Conservation (phyloP, 2,329 filamentous ascomycete genomes). For the Fusarium udum region DNA sequence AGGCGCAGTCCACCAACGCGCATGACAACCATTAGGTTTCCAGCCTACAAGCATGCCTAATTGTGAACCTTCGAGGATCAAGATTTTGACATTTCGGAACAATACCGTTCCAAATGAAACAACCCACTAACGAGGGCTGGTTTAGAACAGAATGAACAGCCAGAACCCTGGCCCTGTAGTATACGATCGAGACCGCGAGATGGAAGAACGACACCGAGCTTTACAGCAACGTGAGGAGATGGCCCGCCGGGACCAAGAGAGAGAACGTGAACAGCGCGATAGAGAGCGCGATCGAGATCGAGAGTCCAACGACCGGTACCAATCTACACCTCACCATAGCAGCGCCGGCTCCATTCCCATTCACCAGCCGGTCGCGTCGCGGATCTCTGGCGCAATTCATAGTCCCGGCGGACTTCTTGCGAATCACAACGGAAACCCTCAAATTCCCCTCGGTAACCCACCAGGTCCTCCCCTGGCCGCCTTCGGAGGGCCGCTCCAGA, state of each 20-base stretch:
- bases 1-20: constrained; percentile 20
- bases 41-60: not conserved
- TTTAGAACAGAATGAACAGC: constrained; percentile 56
- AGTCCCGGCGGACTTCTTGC: constrained; percentile 89
- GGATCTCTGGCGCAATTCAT: constrained; percentile 83
- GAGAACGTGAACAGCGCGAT: constrained; percentile 67
- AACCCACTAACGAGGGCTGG: constrained; percentile 20
- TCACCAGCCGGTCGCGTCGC: constrained; percentile 90
- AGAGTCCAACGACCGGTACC: constrained; percentile 73
- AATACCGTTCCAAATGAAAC: not conserved
- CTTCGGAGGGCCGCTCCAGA: constrained; percentile 66
- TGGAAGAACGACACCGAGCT: constrained; percentile 59
- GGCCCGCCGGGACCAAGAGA: constrained; percentile 55
- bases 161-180: constrained; percentile 53
- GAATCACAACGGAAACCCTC: constrained; percentile 71
- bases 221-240: constrained; percentile 60
- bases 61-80: not conserved
- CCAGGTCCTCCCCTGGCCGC: constrained; percentile 57
- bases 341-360: constrained; percentile 89
- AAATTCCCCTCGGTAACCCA: constrained; percentile 63
- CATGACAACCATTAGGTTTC: not conserved
- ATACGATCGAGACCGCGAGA: constrained; percentile 60
- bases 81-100: not conserved
- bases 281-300: constrained; percentile 63
- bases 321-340: constrained; percentile 80